phyloP scores from a whole-genome alignment of 108 stramenopile species.

The Cylindrotheca closterium region DNA sequence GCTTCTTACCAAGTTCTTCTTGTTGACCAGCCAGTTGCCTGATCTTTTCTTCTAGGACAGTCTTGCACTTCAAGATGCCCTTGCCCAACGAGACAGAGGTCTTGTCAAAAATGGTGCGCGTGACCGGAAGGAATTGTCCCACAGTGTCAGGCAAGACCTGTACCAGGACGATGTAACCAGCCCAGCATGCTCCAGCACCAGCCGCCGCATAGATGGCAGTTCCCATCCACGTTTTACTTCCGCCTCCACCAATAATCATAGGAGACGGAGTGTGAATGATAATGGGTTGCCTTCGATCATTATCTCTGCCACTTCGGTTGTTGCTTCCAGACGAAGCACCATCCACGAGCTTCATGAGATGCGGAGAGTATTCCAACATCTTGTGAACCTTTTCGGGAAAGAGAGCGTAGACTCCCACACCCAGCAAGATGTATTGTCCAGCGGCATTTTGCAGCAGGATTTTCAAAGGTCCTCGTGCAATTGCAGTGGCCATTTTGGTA shows the following conservation, averaged over 20 bases:
- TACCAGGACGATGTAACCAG: conserved; percentile 50
- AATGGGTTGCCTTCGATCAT: conserved; percentile 8
- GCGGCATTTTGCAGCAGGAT: conserved; percentile 34
- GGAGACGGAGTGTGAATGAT: conserved; percentile 32
- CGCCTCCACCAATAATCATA: conserved; percentile 6
- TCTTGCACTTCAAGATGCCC: conserved; percentile 63
- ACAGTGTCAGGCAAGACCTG: conserved; percentile 64
- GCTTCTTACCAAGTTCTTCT: conserved; percentile 49
- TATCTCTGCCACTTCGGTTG: conserved; percentile 1
- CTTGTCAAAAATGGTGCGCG: conserved; percentile 57
- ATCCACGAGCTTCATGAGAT: background rate
- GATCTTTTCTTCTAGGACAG: conserved; percentile 62
- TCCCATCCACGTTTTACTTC: background rate
- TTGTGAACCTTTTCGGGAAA: conserved; percentile 37
- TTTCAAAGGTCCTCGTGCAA: conserved; percentile 33
- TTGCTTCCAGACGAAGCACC: background rate
- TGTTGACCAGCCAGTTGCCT: conserved; percentile 41
- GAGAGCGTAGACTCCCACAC: conserved; percentile 39
- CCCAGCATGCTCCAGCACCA: conserved; percentile 65
- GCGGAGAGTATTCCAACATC: conserved; percentile 1
- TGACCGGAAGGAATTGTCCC: conserved; percentile 76
- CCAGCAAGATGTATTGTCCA: conserved; percentile 64
- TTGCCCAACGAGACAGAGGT: conserved; percentile 67
- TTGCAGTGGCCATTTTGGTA: conserved; percentile 20
- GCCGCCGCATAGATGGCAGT: conserved; percentile 18